Conservation (phyloP, 1,139 yeast genomes). For the Candida pseudoviswanathii region DNA sequence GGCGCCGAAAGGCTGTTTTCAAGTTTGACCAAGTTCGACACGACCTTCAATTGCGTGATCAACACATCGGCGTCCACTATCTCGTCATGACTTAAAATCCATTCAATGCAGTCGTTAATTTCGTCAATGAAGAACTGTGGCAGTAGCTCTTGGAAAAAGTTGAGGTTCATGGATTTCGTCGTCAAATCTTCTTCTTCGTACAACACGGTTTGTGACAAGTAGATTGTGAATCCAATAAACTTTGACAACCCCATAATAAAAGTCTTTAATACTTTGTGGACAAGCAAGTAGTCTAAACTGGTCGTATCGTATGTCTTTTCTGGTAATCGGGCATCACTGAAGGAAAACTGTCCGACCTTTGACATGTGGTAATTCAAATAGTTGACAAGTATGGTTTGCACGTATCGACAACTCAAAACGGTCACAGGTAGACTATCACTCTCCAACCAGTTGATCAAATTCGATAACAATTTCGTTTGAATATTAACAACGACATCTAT, state of each 20-base stretch:
- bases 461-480: slow-evolving; percentile 46
- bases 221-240: slow-evolving; percentile 51
- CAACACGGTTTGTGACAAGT: slow-evolving; percentile 59
- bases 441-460: slow-evolving; percentile 60
- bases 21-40: slow-evolving; percentile 28
- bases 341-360: slow-evolving; percentile 20
- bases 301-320: not conserved
- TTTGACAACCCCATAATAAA: slow-evolving; percentile 53
- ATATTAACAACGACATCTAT: slow-evolving; percentile 45
- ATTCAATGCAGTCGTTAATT: slow-evolving; percentile 22
- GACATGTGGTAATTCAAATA: slow-evolving; percentile 24
- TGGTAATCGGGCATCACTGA: slow-evolving; percentile 21
- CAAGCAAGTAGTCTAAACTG: slow-evolving; percentile 26
- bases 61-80: slow-evolving; percentile 17
- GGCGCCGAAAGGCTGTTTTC: slow-evolving; percentile 19
- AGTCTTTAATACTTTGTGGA: slow-evolving; percentile 51
- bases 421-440: slow-evolving; percentile 65
- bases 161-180: slow-evolving; percentile 59
- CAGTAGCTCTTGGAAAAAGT: slow-evolving; percentile 32
- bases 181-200: slow-evolving; percentile 79
- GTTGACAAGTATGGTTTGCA: slow-evolving; percentile 53
- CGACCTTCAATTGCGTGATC: slow-evolving; percentile 29
- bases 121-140: slow-evolving; percentile 25
- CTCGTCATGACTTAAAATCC: slow-evolving; percentile 19
- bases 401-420: slow-evolving; percentile 64